Base-by-base conservation (phyloP, 352 stramenopile genomes). In the Pythium oligandrum region DNA sequence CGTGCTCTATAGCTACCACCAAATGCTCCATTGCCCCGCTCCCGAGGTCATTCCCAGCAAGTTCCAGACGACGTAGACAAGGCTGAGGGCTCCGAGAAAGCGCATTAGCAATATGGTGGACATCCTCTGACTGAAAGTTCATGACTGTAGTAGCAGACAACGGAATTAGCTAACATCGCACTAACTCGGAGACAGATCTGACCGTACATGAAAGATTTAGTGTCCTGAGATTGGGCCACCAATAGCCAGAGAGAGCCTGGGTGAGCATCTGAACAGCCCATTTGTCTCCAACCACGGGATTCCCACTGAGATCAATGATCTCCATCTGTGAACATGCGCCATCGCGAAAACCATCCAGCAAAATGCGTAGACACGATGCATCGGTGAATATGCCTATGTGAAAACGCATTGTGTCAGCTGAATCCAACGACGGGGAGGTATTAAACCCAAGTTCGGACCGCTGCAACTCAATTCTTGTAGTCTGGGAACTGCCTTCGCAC, bases 391-490 rank as follows among this genome's bases (percentile, higher is more conserved):
- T 59, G 26, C 38, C 60, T 67, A 47, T 6, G 33, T 39, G 11
- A 46, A 7, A 55, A n/a, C 17, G 38, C 11, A 51, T 6, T 6
- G 17, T 35, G 26, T 39, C 30, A 17, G 38, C 45, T 6, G 38
- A 34, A 3, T 31, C 4, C 35, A 4, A 31, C 17, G 17, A 26
- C 17, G 11, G 17, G 11, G 6, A 55, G 35, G 49, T 34, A 50
- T 2, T 6, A 31, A 48, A 48, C 6, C 30, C 43, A n/a, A 53
- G 10, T 53, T 61, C 52, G 26, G 39, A 77, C 68, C 61, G 37
- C 70, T 76, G 46, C 75, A 83, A 12, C 67, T 48, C 2, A 86
- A 44, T 33, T 78, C 57, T 46, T 40, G 26, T 0, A 86, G 63
- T 4, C 35, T 0, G 6, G 30, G 1, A 3, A 67, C 30, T 37